Percentiles rank a stretch among this genome's conserved stretches.
These are phyloP conservation scores for Pseudopithomyces chartarum DNA, from an alignment of 2,329 filamentous ascomycete genomes.

Conservation along the genomic window DNA sequence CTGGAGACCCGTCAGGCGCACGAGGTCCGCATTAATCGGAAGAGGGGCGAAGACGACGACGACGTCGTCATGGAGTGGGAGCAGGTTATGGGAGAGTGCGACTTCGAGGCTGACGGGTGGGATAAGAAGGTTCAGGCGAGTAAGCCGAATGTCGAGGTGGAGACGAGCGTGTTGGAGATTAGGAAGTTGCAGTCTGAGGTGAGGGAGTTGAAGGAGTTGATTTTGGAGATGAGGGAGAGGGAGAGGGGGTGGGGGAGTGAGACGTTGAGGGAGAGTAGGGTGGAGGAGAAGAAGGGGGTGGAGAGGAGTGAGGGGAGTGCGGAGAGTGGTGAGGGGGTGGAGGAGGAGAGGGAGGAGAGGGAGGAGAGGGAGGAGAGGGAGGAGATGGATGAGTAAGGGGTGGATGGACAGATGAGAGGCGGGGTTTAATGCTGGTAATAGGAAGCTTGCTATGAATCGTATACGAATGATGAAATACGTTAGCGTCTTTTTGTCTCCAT, in stretches of 20 bases:
- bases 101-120: constrained; percentile 88
- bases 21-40: constrained; percentile 73
- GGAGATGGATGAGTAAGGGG: too few relatives aligned
- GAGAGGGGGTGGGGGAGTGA: constrained; percentile 37
- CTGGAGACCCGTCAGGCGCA: constrained; percentile 54
- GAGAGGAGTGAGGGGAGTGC: constrained; percentile 35
- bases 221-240: constrained; percentile 32
- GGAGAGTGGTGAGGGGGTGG: constrained; percentile 25
- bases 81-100: constrained; percentile 71
- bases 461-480: too few relatives aligned
- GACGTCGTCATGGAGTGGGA: constrained; percentile 94
- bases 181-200: constrained; percentile 52
- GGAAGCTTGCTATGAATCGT: too few relatives aligned
- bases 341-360: too few relatives aligned
- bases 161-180: constrained; percentile 73
- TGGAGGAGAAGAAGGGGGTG: constrained; percentile 21
- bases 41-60: constrained; percentile 84
- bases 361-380: too few relatives aligned
- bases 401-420: too few relatives aligned
- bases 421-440: too few relatives aligned
- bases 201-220: constrained; percentile 50
- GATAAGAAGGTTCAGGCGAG: constrained; percentile 75
- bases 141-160: constrained; percentile 80
- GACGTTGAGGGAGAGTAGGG: constrained; percentile 34
- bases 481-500: too few relatives aligned